These are phyloP conservation scores for Alternaria sp. DNA, from an alignment of 2,329 filamentous ascomycete genomes.

Conservation along the genomic window DNA sequence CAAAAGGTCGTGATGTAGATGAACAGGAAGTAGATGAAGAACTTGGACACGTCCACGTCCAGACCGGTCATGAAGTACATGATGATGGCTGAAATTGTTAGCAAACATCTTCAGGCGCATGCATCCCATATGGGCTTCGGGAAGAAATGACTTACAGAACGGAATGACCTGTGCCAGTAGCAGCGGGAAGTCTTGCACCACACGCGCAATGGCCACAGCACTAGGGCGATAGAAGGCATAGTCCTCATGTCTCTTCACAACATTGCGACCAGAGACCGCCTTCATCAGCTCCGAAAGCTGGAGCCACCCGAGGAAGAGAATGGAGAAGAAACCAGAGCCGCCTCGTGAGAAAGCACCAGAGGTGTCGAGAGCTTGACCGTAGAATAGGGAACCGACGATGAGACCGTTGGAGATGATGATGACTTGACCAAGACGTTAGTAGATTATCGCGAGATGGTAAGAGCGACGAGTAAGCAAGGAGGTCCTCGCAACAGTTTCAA, in stretches of 20 bases:
- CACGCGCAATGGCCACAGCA: constrained; percentile 66
- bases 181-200: constrained; percentile 68
- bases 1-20: constrained; percentile 68
- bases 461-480: background rate
- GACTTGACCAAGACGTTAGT: constrained; percentile 43
- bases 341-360: constrained; percentile 68
- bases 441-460: background rate
- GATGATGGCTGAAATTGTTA: constrained; percentile 52
- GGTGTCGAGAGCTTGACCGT: constrained; percentile 66
- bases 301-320: constrained; percentile 71
- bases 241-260: constrained; percentile 71
- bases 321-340: constrained; percentile 70
- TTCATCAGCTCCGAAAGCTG: constrained; percentile 81
- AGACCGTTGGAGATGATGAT: constrained; percentile 77
- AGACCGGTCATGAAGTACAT: constrained; percentile 71
- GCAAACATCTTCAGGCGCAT: background rate
- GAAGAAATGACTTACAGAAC: constrained; percentile 50
- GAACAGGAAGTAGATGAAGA: constrained; percentile 70
- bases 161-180: constrained; percentile 64
- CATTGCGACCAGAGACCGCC: constrained; percentile 72
- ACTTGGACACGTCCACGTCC: constrained; percentile 65
- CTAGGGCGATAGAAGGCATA: constrained; percentile 75
- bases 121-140: background rate
- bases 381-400: constrained; percentile 81
- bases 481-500: background rate